Percentiles rank a stretch among this genome's conserved stretches.
Evolutionary conservation across 2,329 filamentous ascomycete genomes (phyloP).

Genomic region (Exophiala xenobiotica): DNA sequence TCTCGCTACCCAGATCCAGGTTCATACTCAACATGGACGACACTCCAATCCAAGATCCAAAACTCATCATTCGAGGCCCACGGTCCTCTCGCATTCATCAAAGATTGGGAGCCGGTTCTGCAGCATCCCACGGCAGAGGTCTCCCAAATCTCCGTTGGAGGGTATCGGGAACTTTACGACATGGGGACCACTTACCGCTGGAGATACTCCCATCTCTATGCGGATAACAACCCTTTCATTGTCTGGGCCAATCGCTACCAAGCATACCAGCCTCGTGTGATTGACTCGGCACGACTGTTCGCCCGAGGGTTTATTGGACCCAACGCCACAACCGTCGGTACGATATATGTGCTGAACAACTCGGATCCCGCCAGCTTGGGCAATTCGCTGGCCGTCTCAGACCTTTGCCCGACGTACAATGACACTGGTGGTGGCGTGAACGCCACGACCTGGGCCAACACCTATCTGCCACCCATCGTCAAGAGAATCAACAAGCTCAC

Average conservation of each 20-base stretch:
- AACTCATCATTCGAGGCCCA: constrained; percentile 36
- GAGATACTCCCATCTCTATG: constrained; percentile 51
- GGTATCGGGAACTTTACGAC: constrained; percentile 59
- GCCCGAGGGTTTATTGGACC: constrained; percentile 61
- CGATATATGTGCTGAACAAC: constrained; percentile 59
- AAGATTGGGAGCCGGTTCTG: constrained; percentile 59
- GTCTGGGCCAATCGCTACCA: constrained; percentile 58
- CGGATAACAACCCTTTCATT: constrained; percentile 52
- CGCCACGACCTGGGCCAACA: constrained; percentile 49
- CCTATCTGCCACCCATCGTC: constrained; percentile 56
- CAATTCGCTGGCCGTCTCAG: constrained; percentile 64
- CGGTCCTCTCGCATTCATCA: constrained; percentile 57
- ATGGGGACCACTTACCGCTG: constrained; percentile 36
- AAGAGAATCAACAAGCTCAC: constrained; percentile 56
- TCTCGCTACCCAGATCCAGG: constrained; percentile 63
- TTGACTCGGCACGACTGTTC: constrained; percentile 63
- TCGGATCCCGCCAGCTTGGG: constrained; percentile 54
- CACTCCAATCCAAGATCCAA: constrained; percentile 33
- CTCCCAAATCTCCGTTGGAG: constrained; percentile 59
- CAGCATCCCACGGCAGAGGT: constrained; percentile 57
- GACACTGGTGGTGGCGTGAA: constrained; percentile 54
- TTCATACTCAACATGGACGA: constrained; percentile 58
- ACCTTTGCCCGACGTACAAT: constrained; percentile 60
- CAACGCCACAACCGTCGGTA: constrained; percentile 54
- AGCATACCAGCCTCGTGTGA: constrained; percentile 59